A percentile compares a stretch with the other conserved stretches of the same genome.
Conservation (phyloP, 805 yeast genomes). For the Yueomyces sp. region DNA sequence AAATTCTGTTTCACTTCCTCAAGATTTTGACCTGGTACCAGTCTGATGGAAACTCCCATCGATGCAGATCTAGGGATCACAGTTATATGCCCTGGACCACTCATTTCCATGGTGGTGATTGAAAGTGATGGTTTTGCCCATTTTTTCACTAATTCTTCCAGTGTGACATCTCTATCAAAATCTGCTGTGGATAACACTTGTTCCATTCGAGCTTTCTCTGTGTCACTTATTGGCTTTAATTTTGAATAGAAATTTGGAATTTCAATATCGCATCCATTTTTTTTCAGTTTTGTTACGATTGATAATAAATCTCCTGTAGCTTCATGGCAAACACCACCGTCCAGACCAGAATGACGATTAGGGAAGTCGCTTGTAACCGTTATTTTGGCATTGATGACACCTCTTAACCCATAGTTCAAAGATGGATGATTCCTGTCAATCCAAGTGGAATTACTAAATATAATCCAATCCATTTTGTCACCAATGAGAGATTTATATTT, state of each 20-base stretch:
- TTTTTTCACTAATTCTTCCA: constrained; percentile 51
- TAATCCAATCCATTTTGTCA: constrained; percentile 67
- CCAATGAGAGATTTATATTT: constrained; percentile 44
- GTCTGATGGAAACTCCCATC: constrained; percentile 67
- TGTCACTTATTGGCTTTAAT: constrained; percentile 41
- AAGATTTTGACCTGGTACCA: constrained; percentile 80
- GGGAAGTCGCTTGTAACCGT: constrained; percentile 60
- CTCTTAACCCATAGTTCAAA: constrained; percentile 86
- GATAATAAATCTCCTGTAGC: constrained; percentile 80
- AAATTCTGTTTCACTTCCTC: constrained; percentile 41
- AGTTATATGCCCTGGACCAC: constrained; percentile 84
- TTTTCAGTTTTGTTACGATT: constrained; percentile 49
- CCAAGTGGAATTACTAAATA: constrained; percentile 90
- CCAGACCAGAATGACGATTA: constrained; percentile 92
- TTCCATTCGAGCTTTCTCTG: constrained; percentile 49
- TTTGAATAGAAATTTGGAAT: constrained; percentile 64
- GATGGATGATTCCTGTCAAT: constrained; percentile 81
- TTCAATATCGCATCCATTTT: constrained; percentile 39
- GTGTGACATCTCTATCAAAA: constrained; percentile 17
- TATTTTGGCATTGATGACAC: constrained; percentile 73
- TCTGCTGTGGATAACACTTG: constrained; percentile 37
- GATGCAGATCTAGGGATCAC: constrained; percentile 76
- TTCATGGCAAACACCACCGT: constrained; percentile 83
- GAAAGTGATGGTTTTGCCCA: constrained; percentile 91
- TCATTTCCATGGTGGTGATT: constrained; percentile 67